These are phyloP conservation scores for Blastomyces percursus DNA, from an alignment of 2,329 filamentous ascomycete genomes.

Conservation along the genomic window DNA sequence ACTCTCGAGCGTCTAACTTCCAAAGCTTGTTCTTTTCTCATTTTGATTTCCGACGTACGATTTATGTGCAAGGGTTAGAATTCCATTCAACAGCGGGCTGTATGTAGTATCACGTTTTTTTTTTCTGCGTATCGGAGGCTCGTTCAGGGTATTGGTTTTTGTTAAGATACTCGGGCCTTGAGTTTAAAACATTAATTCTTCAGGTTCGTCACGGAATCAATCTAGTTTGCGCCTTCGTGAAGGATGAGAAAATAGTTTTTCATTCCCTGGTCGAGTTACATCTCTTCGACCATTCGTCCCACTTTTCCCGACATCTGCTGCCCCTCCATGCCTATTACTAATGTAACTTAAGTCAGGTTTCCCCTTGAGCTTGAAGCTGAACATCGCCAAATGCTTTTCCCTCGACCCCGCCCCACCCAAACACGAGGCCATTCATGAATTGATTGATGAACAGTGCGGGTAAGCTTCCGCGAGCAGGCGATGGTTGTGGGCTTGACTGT, in stretches of 20 bases:
- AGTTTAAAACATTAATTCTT: neutral
- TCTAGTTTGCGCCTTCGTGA: neutral
- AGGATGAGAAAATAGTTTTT: neutral
- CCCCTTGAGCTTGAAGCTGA: neutral
- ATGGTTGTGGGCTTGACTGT: neutral
- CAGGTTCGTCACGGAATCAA: neutral
- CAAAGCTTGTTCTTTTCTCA: neutral
- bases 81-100: neutral
- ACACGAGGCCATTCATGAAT: too few species aligned
- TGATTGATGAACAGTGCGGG: neutral
- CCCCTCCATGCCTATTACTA: neutral
- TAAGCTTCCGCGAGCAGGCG: neutral
- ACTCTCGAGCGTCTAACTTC: neutral
- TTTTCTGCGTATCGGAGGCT: neutral
- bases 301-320: neutral
- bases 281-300: neutral
- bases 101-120: neutral
- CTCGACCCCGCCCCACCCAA: neutral
- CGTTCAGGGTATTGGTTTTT: neutral
- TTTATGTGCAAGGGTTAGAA: neutral
- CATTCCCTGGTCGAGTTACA: neutral
- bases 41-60: neutral
- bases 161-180: neutral
- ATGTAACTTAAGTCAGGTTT: too few species aligned
- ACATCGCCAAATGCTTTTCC: neutral